Base-by-base conservation (phyloP, 805 yeast species). In the Hermanozyma aechmeae region DNA sequence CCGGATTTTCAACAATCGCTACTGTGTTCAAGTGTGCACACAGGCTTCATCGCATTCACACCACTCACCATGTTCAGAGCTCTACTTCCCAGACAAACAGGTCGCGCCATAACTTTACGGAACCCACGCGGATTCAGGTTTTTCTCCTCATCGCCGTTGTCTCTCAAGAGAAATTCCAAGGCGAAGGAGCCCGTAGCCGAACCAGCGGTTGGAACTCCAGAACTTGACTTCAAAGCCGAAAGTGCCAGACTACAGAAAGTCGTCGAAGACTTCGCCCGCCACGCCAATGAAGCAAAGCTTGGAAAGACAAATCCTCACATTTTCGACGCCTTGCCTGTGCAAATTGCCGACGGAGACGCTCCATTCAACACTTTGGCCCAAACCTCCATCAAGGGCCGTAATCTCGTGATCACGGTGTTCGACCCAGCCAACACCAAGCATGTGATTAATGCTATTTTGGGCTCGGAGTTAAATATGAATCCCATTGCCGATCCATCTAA, bases 401-500 rank as follows among this genome's bases (percentile, higher is more conserved):
- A 73, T 40, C 61, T 84, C 29, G 55, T 71, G 18, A 72, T 89
- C n/a, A 85, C 95, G 0, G 87, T 86, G 2, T 89, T 79, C 52
- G 96, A 89, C 46, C 94, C 95, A 5, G 67, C 65, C 29, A 69
- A 82, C 40, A 67, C 74, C 23, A 79, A 83, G 42, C 66, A 71
- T 35, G 71, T 89, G 16, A 68, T 80, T 16, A 76, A 85, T 29
- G 67, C 87, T 0, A 75, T 89, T 13, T 51, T 84, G 35, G 79
- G 71, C 1, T 65, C 87, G 0, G 71, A 72, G 7, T 56, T 83
- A 48, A 81, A 82, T 45, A 54, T 89, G 64, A 84, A 78, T 35
- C 95, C 97, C 1, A 87, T 80, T 47, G 65, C 63, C 14, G 87
- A 84, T 34, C 73, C 82, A 1, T 61, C 71, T 30, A 81, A 80